A percentile compares a stretch with the other conserved stretches of the same genome.
These are phyloP conservation scores for Stachybotrys elegans DNA, from an alignment of 2,329 filamentous ascomycete species.

Conservation along the genomic window DNA sequence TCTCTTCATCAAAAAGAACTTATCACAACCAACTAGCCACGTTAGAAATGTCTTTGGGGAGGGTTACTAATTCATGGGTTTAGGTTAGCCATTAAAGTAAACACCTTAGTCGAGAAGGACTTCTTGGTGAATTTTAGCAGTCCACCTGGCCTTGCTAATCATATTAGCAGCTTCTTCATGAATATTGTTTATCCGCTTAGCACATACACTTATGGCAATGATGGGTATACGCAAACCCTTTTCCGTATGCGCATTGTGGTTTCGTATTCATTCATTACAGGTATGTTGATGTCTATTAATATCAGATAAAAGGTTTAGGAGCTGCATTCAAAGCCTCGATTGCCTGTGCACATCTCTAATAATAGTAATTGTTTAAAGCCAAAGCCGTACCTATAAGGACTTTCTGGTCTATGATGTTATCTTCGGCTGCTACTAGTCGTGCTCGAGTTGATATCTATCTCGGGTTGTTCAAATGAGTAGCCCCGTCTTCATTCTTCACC, in stretches of 20 bases:
- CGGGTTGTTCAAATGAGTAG: slow-evolving; percentile 18
- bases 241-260: slow-evolving; percentile 40
- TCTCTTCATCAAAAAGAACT: too few species aligned
- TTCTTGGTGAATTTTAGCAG: not conserved
- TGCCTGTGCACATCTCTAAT: slow-evolving; percentile 12
- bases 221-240: slow-evolving; percentile 45
- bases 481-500: slow-evolving; percentile 12
- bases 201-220: slow-evolving; percentile 48
- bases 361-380: slow-evolving; percentile 30
- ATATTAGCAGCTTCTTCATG: slow-evolving; percentile 19
- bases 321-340: slow-evolving; percentile 25
- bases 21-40: too few species aligned
- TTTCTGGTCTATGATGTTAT: slow-evolving; percentile 38
- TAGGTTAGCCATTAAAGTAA: too few species aligned
- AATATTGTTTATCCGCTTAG: slow-evolving; percentile 44
- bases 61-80: too few species aligned
- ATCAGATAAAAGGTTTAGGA: slow-evolving; percentile 22
- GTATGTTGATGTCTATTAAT: slow-evolving; percentile 46
- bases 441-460: slow-evolving; percentile 31
- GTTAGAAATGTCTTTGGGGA: too few species aligned
- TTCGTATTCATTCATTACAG: slow-evolving; percentile 44
- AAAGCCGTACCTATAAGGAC: slow-evolving; percentile 31
- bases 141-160: slow-evolving; percentile 5
- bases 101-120: too few species aligned
- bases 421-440: slow-evolving; percentile 33